A percentile compares a stretch with the other conserved stretches of the same genome.
These are phyloP conservation scores for Sugiyamaella novakii DNA, from an alignment of 1,139 yeast species.

Conservation along the genomic window DNA sequence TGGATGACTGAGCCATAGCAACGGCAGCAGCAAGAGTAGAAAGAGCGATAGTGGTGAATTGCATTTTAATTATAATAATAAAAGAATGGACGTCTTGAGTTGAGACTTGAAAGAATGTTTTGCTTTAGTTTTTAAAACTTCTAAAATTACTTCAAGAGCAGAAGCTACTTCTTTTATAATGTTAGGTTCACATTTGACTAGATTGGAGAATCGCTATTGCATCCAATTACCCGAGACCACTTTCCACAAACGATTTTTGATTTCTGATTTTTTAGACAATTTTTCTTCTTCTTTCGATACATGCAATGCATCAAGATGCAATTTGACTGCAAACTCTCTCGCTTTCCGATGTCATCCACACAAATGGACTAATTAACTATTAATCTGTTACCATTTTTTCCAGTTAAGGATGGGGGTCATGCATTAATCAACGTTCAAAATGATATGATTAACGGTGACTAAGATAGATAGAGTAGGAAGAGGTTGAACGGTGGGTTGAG, in stretches of 20 bases:
- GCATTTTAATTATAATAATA: constrained; percentile 6
- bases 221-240: background rate
- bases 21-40: constrained; percentile 16
- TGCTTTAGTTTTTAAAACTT: constrained; percentile 2
- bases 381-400: constrained; percentile 6
- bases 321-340: background rate
- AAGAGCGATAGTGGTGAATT: constrained; percentile 12
- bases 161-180: constrained; percentile 7
- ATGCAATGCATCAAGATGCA: constrained; percentile 8
- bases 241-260: constrained; percentile 9
- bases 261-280: background rate
- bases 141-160: background rate
- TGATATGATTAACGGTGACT: constrained; percentile 1
- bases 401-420: constrained; percentile 5
- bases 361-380: constrained; percentile 7
- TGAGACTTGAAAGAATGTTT: background rate
- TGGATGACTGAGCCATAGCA: constrained; percentile 16
- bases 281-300: constrained; percentile 2
- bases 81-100: constrained; percentile 18
- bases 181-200: too few species aligned
- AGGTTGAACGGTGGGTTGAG: too few species aligned
- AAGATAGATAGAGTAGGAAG: background rate
- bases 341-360: constrained; percentile 11
- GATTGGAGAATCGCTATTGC: too few species aligned
- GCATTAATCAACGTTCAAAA: constrained; percentile 12